Percentiles rank a stretch among this genome's conserved stretches.
Evolutionary conservation across 768 basidiomycete species (phyloP).

Genomic region (Rhizopogon vinicolor): DNA sequence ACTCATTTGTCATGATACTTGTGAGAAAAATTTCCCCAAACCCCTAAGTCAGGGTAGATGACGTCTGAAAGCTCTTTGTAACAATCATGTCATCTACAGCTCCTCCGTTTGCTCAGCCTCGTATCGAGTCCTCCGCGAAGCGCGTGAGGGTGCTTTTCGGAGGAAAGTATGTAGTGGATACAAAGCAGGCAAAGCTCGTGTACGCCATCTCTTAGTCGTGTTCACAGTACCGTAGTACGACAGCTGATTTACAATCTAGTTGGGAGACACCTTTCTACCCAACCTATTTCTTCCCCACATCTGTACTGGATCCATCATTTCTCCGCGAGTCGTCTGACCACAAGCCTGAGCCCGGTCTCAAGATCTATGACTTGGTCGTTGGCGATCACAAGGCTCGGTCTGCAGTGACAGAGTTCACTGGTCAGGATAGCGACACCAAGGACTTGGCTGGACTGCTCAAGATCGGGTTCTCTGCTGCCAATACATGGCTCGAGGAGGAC

Average conservation of each 20-base stretch:
- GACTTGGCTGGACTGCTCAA: slow-evolving; percentile 44
- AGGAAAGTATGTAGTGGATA: slow-evolving; percentile 51
- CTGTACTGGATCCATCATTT: slow-evolving; percentile 41
- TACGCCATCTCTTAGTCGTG: slow-evolving; percentile 28
- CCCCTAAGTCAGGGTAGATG: not conserved
- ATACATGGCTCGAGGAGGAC: slow-evolving; percentile 69
- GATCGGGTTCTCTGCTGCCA: slow-evolving; percentile 45
- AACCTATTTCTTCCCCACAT: slow-evolving; percentile 45
- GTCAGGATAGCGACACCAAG: slow-evolving; percentile 21
- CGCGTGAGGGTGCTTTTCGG: slow-evolving; percentile 51
- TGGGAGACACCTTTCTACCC: slow-evolving; percentile 57
- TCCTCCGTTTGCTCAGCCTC: slow-evolving; percentile 36
- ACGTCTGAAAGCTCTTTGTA: not conserved
- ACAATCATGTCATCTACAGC: slow-evolving; percentile 15
- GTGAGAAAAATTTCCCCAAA: not conserved
- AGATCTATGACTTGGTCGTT: slow-evolving; percentile 44
- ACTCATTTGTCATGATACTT: no score
- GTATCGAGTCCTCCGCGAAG: slow-evolving; percentile 44
- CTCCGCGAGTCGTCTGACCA: slow-evolving; percentile 28
- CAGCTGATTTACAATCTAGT: slow-evolving; percentile 24
- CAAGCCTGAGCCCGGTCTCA: slow-evolving; percentile 25
- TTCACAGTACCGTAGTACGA: not conserved
- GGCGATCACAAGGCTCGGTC: slow-evolving; percentile 32
- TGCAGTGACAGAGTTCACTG: slow-evolving; percentile 33
- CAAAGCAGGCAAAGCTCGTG: slow-evolving; percentile 55